phyloP scores from a whole-genome alignment of 805 yeast species.

The Pichia membranifaciens region DNA sequence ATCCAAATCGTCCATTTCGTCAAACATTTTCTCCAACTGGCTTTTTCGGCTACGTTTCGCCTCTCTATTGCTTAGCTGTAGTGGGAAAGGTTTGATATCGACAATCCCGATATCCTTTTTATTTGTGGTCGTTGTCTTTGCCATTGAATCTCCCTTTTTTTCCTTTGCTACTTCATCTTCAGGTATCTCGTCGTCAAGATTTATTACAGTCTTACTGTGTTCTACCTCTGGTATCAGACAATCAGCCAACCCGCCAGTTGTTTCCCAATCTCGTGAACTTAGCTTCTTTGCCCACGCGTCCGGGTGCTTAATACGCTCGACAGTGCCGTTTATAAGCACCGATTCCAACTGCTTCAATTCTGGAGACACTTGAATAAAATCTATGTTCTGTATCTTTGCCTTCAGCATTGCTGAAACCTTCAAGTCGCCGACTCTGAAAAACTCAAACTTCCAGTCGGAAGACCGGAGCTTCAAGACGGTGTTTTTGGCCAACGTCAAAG shows the following conservation, averaged over 20 bases:
- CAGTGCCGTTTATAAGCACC: constrained; percentile 1
- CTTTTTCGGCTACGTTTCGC: constrained; percentile 5
- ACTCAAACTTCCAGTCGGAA: constrained; percentile 3
- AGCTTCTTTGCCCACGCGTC: constrained; percentile 6
- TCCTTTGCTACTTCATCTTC: background rate
- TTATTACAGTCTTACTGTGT: background rate
- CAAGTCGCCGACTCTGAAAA: background rate
- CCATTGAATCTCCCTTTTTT: background rate
- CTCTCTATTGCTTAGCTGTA: background rate
- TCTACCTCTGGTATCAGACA: constrained; percentile 6
- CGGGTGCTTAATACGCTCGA: background rate
- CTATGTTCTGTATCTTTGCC: background rate
- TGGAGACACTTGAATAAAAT: background rate
- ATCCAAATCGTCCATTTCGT: constrained; percentile 10
- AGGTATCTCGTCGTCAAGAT: background rate
- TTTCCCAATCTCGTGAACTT: constrained; percentile 7
- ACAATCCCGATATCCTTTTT: background rate
- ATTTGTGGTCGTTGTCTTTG: background rate
- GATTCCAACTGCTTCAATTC: background rate
- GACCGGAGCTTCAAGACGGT: background rate
- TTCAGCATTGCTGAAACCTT: background rate
- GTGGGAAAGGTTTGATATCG: constrained; percentile 5
- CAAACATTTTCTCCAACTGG: constrained; percentile 9
- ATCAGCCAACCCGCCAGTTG: constrained; percentile 5
- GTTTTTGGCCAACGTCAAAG: background rate